Evolutionary conservation across 2,329 filamentous ascomycete genomes (phyloP), one percentile per base, ranked within the genome.

Genomic region (Thermothelomyces thermophilus): DNA sequence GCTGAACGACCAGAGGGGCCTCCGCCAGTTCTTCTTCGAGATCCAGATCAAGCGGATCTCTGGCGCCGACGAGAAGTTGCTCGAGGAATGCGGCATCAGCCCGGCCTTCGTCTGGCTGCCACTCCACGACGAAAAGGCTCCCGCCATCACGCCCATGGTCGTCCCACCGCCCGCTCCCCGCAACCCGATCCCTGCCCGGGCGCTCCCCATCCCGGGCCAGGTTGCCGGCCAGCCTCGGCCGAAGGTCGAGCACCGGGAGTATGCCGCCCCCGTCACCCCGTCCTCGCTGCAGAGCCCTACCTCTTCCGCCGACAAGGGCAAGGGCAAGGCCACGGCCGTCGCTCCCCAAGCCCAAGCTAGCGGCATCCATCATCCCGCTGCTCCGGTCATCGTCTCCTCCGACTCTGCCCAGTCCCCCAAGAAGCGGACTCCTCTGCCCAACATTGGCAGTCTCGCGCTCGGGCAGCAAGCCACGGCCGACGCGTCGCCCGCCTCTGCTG

Each of bases 31-130:
- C 37, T 59, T 50, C 34, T 13, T 57, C 20, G 58, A 60, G 50
- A 52, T 59, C 22, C 57, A 60, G 22, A 31, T 60, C 49, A 60
- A 60, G 53, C 50, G 56, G 17, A 53, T 60, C 44, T 52, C 56
- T 9, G 57, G 58, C 22, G 47, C 39, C 28, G 53, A 59, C 31
- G 42, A 50, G 11, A 19, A 22, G 24, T 33, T 56, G 2, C 45
- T 59, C 16, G 13, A 44, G 8, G 20, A 41, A 9, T 54, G 49
- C 44, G 55, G 56, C 20, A 52, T 58, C 36, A 50, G 51, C 36
- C 40, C 46, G 2, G 37, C 46, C 14, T 41, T 48, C 10, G 53
- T 53, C 16, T 57, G 51, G 50, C 48, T 55, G 30, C 17, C 54
- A 3, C 45, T 56, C 5, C 31, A 48, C 34, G 41, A 55, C 39